Evolutionary conservation across 306 rosid species (phyloP).

Genomic region (Geum urbanum): DNA sequence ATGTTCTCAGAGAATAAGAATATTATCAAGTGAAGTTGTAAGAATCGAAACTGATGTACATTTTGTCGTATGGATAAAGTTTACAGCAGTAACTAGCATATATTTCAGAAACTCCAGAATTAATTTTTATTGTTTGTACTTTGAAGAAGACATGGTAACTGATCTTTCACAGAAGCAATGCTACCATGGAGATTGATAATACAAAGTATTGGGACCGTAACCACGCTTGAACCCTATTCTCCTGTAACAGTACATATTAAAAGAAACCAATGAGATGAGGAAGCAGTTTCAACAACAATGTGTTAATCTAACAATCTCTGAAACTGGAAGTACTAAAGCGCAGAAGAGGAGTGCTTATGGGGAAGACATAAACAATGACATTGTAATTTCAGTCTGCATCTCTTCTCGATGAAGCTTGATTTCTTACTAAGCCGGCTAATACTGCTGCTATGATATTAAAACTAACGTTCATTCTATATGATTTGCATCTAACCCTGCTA

Average conservation of each 20-base stretch:
- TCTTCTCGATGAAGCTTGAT: not conserved
- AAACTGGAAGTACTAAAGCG: not conserved
- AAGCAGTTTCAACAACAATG: not conserved
- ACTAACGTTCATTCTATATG: not conserved
- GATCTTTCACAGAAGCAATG: slow-evolving; percentile 36
- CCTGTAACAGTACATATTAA: slow-evolving; percentile 40
- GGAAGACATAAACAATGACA: not conserved
- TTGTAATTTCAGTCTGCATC: too few species aligned
- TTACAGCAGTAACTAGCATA: too few species aligned
- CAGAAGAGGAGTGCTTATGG: not conserved
- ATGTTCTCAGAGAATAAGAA: not conserved
- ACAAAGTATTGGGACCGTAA: slow-evolving; percentile 39
- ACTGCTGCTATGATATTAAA: not conserved
- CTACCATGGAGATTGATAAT: slow-evolving; percentile 35
- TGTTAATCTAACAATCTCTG: not conserved
- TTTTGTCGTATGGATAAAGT: slow-evolving; percentile 33
- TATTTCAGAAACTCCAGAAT: too few species aligned
- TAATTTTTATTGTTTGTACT: slow-evolving; percentile 23
- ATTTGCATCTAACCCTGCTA: not conserved
- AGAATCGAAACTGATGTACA: slow-evolving; percentile 32
- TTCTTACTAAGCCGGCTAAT: not conserved
- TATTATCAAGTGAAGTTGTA: slow-evolving; percentile 9
- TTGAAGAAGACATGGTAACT: slow-evolving; percentile 21
- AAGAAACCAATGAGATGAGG: slow-evolving; percentile 11
- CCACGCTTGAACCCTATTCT: slow-evolving; percentile 35